Percentiles rank a stretch among this genome's conserved stretches.
phyloP scores from a whole-genome alignment of 2,329 filamentous ascomycete species.

The Hortaea werneckii region DNA sequence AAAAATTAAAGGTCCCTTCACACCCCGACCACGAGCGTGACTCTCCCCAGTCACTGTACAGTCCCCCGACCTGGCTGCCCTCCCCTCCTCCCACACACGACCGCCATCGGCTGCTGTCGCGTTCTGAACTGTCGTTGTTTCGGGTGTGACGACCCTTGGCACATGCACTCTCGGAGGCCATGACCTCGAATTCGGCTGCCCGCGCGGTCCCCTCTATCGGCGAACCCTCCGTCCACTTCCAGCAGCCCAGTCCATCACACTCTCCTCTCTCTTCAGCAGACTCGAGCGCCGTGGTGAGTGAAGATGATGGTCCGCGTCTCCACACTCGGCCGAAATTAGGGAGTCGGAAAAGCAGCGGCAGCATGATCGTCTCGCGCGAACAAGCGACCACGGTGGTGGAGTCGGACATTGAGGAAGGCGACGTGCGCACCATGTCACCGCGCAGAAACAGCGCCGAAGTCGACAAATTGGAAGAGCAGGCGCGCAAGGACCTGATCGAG shows the following conservation, averaged over 20 bases:
- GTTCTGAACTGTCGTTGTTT: background rate
- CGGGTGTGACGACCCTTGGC: background rate
- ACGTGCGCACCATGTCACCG: constrained; percentile 91
- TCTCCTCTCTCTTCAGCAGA: constrained; percentile 17
- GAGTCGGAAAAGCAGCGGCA: constrained; percentile 67
- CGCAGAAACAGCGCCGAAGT: constrained; percentile 83
- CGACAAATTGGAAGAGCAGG: constrained; percentile 75
- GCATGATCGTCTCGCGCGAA: constrained; percentile 63
- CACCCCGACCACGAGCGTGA: background rate
- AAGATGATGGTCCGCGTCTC: constrained; percentile 17
- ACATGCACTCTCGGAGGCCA: background rate
- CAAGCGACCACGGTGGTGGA: constrained; percentile 52
- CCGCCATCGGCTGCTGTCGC: background rate
- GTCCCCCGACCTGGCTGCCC: background rate
- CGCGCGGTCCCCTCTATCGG: constrained; percentile 11
- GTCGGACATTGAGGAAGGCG: constrained; percentile 64
- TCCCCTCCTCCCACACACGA: background rate
- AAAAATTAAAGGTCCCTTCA: background rate
- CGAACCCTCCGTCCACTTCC: constrained; percentile 10
- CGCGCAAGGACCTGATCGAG: constrained; percentile 55
- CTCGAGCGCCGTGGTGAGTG: constrained; percentile 22
- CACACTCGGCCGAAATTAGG: constrained; percentile 53
- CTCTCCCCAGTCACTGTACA: background rate
- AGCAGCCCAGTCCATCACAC: constrained; percentile 2
- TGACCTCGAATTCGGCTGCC: constrained; percentile 12